Base-by-base conservation (phyloP, 192 early-diverging fungal genomes). In the Gamsiella multidivaricata region DNA sequence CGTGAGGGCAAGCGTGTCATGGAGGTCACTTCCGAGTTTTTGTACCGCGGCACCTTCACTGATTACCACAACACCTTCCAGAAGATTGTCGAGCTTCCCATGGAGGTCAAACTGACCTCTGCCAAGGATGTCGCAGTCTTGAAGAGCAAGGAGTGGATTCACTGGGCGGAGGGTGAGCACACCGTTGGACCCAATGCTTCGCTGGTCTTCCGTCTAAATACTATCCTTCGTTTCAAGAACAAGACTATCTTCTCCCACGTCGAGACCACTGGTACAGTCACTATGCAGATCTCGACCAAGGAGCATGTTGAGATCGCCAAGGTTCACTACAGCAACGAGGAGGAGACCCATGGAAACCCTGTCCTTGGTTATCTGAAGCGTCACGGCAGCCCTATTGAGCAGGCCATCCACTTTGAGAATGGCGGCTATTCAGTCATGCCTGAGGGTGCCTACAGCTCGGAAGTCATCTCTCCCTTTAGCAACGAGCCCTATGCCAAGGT, bases 391-490 rank as follows among this genome's bases (percentile, higher is more conserved):
- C 90, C 91, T 23, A 95, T 96, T 61, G 95, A 94, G 83, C 93
- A 95, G 81, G 92, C 94, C 58, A 81, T 89, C 71, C 91, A 91
- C 88, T 97, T 97, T 82, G 90, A 90, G 76, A 91, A 90, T 59
- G 94, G 94, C 62, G 95, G 95, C 14, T 96, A 97, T 88, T 94
- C 92, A 54, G 88, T 97, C 63, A 91, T 96, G 87, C 96, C 96
- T 31, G 87, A 93, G 52, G 88, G 89, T 63, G 91, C 90, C 51
- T 93, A 92, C 83, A 92, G 90, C 60, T 94, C 95, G n/a, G 90
- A 91, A 23, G 94, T 95, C 23, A 88, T 91, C 55, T 89, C 94
- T 36, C 95, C 94, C 20, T 85, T 85, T n/a, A 88, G 92, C 76
- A 98, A 98, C 85, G 86, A 89, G 51, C 87, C 91, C 64, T 98